Evolutionary conservation across 139 green algal species (phyloP).

Genomic region (Mychonastes homosphaera): DNA sequence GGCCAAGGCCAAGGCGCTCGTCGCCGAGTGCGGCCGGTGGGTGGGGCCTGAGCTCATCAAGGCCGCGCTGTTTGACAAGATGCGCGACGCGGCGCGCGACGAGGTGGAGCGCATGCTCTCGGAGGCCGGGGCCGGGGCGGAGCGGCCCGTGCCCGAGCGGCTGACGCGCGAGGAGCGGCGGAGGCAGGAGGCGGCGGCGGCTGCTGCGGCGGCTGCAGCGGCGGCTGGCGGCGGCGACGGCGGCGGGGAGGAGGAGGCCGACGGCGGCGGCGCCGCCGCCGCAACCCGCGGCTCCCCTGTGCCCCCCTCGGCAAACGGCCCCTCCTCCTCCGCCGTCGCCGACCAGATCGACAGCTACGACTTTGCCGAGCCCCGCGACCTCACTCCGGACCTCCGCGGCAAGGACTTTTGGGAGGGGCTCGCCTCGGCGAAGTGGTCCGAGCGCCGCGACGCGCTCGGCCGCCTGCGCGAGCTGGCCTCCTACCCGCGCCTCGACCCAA

Average conservation of each 20-base stretch:
- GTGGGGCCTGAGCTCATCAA: slow-evolving; percentile 60
- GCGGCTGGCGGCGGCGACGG: slow-evolving; percentile 2
- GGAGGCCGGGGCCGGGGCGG: slow-evolving; percentile 17
- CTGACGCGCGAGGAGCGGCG: slow-evolving; percentile 57
- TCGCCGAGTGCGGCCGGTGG: slow-evolving; percentile 69
- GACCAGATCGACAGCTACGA: slow-evolving; percentile 66
- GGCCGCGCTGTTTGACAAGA: slow-evolving; percentile 67
- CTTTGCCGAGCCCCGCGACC: slow-evolving; percentile 55
- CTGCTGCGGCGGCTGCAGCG: slow-evolving; percentile 8
- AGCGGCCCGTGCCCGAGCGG: slow-evolving; percentile 33
- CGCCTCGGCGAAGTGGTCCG: slow-evolving; percentile 75
- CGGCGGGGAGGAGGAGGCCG: slow-evolving; percentile 5
- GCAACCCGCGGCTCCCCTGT: background rate
- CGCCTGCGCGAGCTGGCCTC: slow-evolving; percentile 43
- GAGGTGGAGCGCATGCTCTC: slow-evolving; percentile 59
- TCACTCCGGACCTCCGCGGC: slow-evolving; percentile 19
- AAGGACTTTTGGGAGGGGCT: slow-evolving; percentile 67
- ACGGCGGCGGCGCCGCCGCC: background rate
- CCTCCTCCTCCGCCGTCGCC: background rate
- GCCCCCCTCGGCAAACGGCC: background rate
- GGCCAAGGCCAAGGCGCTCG: slow-evolving; percentile 70
- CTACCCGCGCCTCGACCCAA: slow-evolving; percentile 30
- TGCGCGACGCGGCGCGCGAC: slow-evolving; percentile 79
- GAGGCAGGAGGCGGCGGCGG: slow-evolving; percentile 24
- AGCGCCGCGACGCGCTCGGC: slow-evolving; percentile 58